These are phyloP conservation scores for Chloroidium sp. DNA, from an alignment of 163 green algal genomes.

Conservation along the genomic window DNA sequence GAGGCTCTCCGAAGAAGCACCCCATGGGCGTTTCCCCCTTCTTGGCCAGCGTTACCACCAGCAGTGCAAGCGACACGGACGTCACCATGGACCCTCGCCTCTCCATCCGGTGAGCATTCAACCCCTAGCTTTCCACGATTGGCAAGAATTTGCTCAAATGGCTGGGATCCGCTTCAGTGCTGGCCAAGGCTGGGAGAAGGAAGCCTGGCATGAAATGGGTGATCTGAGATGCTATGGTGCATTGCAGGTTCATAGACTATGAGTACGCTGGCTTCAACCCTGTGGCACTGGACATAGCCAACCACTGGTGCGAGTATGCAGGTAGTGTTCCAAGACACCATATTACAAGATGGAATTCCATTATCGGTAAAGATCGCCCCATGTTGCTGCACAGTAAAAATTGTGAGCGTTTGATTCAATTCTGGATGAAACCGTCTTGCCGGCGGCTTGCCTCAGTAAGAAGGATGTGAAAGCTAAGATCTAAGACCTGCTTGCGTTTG, in stretches of 20 bases:
- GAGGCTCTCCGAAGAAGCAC: not conserved
- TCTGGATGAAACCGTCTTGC: not conserved
- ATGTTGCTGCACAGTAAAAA: not conserved
- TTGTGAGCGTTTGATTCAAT: not conserved
- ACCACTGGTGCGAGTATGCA: conserved; percentile 53
- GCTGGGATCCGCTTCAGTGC: too few relatives aligned
- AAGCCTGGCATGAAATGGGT: too few relatives aligned
- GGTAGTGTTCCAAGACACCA: too few relatives aligned
- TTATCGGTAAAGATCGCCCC: not conserved
- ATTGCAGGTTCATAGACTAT: conserved; percentile 56
- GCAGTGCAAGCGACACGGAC: too few relatives aligned
- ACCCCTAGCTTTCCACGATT: too few relatives aligned
- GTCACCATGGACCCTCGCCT: not conserved
- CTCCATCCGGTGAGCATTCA: not conserved
- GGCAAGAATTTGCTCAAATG: too few relatives aligned
- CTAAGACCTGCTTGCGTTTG: not conserved
- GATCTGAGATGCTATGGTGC: too few relatives aligned
- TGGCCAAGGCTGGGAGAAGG: too few relatives aligned
- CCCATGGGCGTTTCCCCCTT: not conserved
- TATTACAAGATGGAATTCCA: not conserved
- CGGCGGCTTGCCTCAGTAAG: too few relatives aligned
- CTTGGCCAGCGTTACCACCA: too few relatives aligned
- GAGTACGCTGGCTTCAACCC: conserved; percentile 62
- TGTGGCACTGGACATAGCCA: conserved; percentile 62
- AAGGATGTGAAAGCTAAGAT: too few relatives aligned